Conservation (phyloP, 2,329 filamentous ascomycete genomes). For the Aspergillus proliferans region DNA sequence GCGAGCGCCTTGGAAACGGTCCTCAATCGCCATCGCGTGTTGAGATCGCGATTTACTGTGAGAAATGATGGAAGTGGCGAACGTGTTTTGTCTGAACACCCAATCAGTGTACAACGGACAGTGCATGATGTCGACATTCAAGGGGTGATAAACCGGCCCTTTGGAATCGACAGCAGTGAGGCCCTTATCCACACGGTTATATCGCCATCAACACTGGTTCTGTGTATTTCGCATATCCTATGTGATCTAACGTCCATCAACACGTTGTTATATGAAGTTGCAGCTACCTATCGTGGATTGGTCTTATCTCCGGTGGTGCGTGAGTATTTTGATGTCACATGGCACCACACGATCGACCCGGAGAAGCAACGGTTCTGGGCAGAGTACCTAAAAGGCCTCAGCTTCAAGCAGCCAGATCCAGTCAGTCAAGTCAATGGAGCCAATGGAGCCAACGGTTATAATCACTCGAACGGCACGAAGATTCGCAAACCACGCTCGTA, state of each 20-base stretch:
- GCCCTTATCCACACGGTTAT: conserved; percentile 22
- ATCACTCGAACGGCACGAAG: not conserved
- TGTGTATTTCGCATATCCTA: conserved; percentile 27
- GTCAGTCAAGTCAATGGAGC: too few relatives aligned
- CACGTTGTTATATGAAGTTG: conserved; percentile 21
- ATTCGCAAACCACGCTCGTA: not conserved
- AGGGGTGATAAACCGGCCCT: conserved; percentile 13
- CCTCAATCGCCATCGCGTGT: conserved; percentile 1
- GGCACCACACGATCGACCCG: not conserved
- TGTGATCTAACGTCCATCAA: conserved; percentile 26
- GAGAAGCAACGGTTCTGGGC: conserved; percentile 4
- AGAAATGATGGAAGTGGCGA: not conserved
- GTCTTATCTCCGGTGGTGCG: not conserved
- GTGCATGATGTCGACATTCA: not conserved
- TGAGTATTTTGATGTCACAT: conserved; percentile 5
- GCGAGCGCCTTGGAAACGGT: not conserved
- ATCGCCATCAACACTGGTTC: conserved; percentile 14
- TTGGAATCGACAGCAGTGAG: conserved; percentile 14
- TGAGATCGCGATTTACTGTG: conserved; percentile 1
- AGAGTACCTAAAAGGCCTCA: not conserved
- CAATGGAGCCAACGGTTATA: too few relatives aligned
- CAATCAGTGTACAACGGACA: not conserved
- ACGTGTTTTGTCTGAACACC: not conserved
- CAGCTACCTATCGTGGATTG: conserved; percentile 11
- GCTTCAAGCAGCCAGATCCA: not conserved